Conservation (phyloP, 257 asterid genomes). For the Gentiana straminea region DNA sequence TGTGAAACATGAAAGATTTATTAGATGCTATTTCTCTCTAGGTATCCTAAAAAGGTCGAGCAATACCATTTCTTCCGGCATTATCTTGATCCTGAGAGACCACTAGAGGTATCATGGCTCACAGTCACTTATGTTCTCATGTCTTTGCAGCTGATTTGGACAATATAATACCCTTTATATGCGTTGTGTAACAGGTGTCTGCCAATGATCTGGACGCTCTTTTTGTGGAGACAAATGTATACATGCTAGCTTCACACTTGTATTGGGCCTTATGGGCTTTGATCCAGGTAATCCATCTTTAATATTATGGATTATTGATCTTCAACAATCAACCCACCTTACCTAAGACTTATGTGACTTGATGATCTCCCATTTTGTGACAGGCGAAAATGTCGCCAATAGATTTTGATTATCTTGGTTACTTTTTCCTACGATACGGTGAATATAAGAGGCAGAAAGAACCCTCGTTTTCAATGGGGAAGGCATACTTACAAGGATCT, state of each 20-base stretch:
- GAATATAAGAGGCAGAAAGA: constrained; percentile 72
- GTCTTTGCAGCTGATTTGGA: too few species aligned
- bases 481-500: constrained; percentile 22
- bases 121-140: too few species aligned
- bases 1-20: constrained; percentile 5
- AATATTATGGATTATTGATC: too few species aligned
- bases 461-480: constrained; percentile 33
- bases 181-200: constrained; percentile 33
- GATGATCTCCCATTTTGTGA: constrained; percentile 5
- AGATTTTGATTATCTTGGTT: constrained; percentile 69
- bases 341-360: constrained; percentile 1
- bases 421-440: constrained; percentile 63
- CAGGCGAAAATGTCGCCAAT: constrained; percentile 97
- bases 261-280: constrained; percentile 96
- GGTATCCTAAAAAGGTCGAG: constrained; percentile 72
- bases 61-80: constrained; percentile 78
- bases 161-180: too few species aligned
- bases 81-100: constrained; percentile 54
- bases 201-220: constrained; percentile 55
- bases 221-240: constrained; percentile 56
- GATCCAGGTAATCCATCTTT: constrained; percentile 52
- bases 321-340: too few species aligned
- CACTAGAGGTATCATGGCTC: constrained; percentile 44
- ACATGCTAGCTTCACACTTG: constrained; percentile 83
- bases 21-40: constrained; percentile 22